Conservation (phyloP, 2,329 filamentous ascomycete species). For the Penicillium polonicum region DNA sequence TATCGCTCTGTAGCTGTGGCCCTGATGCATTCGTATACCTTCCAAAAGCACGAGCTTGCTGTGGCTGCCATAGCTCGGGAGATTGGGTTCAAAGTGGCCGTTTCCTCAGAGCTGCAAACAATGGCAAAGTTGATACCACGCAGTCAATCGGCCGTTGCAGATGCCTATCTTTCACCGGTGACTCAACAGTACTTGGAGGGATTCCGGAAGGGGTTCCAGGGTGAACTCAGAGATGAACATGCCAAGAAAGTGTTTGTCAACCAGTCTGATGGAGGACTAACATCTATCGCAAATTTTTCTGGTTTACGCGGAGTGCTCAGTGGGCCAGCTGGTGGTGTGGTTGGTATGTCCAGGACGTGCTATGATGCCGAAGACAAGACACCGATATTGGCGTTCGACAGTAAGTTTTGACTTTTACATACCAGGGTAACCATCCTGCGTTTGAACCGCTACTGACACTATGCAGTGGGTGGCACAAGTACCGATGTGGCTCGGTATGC, state of each 20-base stretch:
- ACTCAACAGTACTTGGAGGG: constrained; percentile 66
- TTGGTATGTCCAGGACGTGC: constrained; percentile 85
- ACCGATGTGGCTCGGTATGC: constrained; percentile 85
- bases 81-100: constrained; percentile 68
- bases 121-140: constrained; percentile 77
- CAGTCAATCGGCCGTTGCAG: constrained; percentile 70
- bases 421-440: too few species aligned
- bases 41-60: constrained; percentile 68
- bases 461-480: constrained; percentile 73
- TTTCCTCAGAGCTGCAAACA: constrained; percentile 66
- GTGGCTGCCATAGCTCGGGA: background rate
- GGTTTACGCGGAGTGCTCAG: constrained; percentile 79
- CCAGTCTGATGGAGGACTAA: constrained; percentile 77
- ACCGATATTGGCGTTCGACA: constrained; percentile 7
- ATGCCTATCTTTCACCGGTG: constrained; percentile 69
- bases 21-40: constrained; percentile 85
- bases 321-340: constrained; percentile 85
- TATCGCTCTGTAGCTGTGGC: constrained; percentile 78
- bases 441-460: background rate
- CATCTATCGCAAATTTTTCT: background rate
- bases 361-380: constrained; percentile 69
- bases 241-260: constrained; percentile 48
- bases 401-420: background rate
- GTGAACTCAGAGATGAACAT: constrained; percentile 57
- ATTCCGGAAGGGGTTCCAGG: constrained; percentile 63